phyloP scores from a whole-genome alignment of 768 basidiomycete genomes.

The Paxillus ammoniavirescens region DNA sequence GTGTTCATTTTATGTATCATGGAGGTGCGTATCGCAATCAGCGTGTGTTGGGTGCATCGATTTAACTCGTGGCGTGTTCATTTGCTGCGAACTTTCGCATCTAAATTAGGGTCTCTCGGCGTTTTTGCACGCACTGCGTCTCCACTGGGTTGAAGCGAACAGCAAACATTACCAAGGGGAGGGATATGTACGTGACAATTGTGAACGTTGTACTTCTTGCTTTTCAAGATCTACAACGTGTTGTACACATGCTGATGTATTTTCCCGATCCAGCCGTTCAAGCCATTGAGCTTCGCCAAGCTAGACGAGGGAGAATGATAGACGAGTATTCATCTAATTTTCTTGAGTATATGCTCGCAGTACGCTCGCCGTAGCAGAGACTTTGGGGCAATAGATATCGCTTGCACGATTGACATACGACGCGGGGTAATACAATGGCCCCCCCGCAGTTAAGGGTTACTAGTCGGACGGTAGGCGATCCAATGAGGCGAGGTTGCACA shows the following conservation, averaged over 20 bases:
- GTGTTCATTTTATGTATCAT: constrained; percentile 85
- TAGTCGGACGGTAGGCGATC: neutral
- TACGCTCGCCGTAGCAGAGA: constrained; percentile 8
- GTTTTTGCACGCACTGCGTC: constrained; percentile 91
- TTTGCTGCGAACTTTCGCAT: neutral
- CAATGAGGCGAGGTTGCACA: neutral
- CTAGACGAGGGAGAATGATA: constrained; percentile 37
- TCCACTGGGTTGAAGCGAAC: constrained; percentile 98
- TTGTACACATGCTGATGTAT: constrained; percentile 26
- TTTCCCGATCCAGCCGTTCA: constrained; percentile 40
- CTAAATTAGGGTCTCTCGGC: constrained; percentile 79
- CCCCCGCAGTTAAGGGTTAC: constrained; percentile 9
- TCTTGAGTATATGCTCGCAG: constrained; percentile 16
- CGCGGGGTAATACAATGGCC: constrained; percentile 9
- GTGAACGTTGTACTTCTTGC: constrained; percentile 6
- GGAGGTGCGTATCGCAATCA: constrained; percentile 63
- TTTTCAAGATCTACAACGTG: constrained; percentile 22
- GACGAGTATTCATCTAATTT: constrained; percentile 16
- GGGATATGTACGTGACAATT: constrained; percentile 68
- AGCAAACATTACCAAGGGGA: constrained; percentile 93
- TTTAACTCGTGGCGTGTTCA: constrained; percentile 7
- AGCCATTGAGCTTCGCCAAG: constrained; percentile 46
- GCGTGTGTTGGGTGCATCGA: constrained; percentile 11
- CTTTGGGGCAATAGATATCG: constrained; percentile 11
- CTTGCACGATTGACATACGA: neutral